Evolutionary conservation across 345 rosid species (phyloP).

Genomic region (Eucalyptus polyanthemos): DNA sequence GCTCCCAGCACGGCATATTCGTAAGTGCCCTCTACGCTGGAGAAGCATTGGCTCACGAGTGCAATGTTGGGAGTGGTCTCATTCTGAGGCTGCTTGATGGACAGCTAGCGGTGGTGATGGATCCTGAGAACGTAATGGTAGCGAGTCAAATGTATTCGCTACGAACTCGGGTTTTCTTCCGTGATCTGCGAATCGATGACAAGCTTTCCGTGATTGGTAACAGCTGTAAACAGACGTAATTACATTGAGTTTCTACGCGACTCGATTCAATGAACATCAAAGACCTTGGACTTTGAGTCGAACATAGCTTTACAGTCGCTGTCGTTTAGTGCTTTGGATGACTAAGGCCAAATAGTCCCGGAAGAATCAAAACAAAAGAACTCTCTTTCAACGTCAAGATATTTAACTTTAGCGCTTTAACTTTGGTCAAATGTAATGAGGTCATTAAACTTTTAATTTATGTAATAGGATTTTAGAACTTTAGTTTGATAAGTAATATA

Average conservation of each 20-base stretch:
- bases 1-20: background rate
- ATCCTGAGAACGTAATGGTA: background rate
- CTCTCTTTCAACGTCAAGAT: background rate
- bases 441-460: too few species aligned
- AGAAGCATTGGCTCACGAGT: background rate
- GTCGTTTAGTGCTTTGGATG: background rate
- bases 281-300: background rate
- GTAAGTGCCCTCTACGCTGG: background rate
- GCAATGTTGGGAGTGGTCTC: background rate
- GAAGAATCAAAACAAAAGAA: background rate
- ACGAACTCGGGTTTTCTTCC: background rate
- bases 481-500: accelerated
- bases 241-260: background rate
- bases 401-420: background rate
- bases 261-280: background rate
- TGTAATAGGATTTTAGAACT: too few species aligned
- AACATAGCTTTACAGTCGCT: background rate
- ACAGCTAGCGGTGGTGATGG: background rate
- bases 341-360: background rate
- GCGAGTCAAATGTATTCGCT: background rate
- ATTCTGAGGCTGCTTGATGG: background rate
- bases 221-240: background rate
- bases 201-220: background rate
- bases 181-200: background rate
- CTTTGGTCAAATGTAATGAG: too few species aligned